Evolutionary conservation across 345 rosid genomes (phyloP), one percentile per base, ranked within the genome.

Genomic region (Gossypium raimondii): DNA sequence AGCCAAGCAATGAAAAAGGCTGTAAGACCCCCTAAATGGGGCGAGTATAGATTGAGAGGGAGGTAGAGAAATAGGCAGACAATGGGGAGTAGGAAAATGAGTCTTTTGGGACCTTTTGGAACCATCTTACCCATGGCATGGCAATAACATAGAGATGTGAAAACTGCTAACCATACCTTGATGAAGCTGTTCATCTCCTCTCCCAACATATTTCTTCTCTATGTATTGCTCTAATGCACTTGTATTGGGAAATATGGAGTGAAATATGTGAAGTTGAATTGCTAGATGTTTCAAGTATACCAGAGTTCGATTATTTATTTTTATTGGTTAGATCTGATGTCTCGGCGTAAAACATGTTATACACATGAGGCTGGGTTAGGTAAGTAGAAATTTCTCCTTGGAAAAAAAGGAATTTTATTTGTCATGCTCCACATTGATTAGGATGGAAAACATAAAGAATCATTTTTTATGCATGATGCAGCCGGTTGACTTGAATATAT

Each of bases 1-100:
- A 89, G 88, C 89, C 93, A 87, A 43, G 81, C 64, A 57, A 85
- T 61, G 81, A 83, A 82, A 69, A 87, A 87, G 1, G 81, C 79
- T 0, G 89, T 85, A 70, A 58, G 22, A 43, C 88, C 88, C 0
- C 76, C 44, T 0, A 85, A 70, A 38, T 85, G 76, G 0, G 78
- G n/a, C 0, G 85, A 76, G 67, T 73, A 57, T 16, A 83, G 76
- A 14, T 63, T 56, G 4, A 86, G 84, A 53, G 91, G 88, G 59
- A 87, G 80, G 45, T 76, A 75, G 34, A 89, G 77, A 68, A 85
- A 85, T 7, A 72, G 55, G 52, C 73, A 57, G 1, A 85, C 50
- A 62, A 87, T 52, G 3, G 88, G 88, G 63, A 83, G 63, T 2
- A 86, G 3, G 4, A 78, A 61, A 6, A 74, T 3, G n/a, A 85